These are phyloP conservation scores for Dalbergia cochinchinensis DNA, from an alignment of 306 rosid species.

Conservation along the genomic window DNA sequence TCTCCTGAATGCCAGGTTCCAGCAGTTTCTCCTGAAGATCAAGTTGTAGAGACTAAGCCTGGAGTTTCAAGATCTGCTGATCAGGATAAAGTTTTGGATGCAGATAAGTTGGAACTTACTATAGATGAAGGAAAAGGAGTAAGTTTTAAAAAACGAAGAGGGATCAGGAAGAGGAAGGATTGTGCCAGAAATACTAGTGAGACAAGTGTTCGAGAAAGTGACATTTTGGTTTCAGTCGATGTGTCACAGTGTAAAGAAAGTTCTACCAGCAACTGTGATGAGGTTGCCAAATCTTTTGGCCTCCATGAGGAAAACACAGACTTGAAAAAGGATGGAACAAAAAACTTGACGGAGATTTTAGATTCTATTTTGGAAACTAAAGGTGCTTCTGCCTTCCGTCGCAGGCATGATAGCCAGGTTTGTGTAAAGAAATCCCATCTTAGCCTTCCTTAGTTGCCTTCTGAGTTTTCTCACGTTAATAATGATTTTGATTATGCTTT, in stretches of 20 bases:
- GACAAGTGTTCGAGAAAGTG: slow-evolving; percentile 64
- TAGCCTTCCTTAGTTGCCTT: background rate
- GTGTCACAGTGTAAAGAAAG: slow-evolving; percentile 54
- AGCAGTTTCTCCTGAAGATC: slow-evolving; percentile 52
- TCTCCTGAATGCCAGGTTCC: slow-evolving; percentile 55
- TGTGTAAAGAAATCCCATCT: slow-evolving; percentile 18
- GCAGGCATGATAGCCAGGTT: slow-evolving; percentile 77
- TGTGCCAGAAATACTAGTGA: slow-evolving; percentile 56
- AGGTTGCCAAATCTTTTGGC: slow-evolving; percentile 59
- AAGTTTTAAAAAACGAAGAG: slow-evolving; percentile 62
- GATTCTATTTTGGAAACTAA: slow-evolving; percentile 54
- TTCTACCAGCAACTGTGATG: slow-evolving; percentile 62
- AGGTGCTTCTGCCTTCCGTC: slow-evolving; percentile 63
- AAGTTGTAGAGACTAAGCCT: slow-evolving; percentile 46
- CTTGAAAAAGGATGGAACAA: slow-evolving; percentile 47
- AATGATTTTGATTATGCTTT: slow-evolving; percentile 10
- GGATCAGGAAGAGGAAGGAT: slow-evolving; percentile 82
- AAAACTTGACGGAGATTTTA: slow-evolving; percentile 55
- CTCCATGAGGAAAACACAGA: slow-evolving; percentile 44
- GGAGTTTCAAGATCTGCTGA: slow-evolving; percentile 51
- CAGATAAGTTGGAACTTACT: slow-evolving; percentile 45
- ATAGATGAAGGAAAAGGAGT: slow-evolving; percentile 49
- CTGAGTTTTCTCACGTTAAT: background rate
- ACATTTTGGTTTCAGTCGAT: slow-evolving; percentile 52
- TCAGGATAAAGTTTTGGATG: slow-evolving; percentile 40